Evolutionary conservation across 192 early-diverging fungal species (phyloP).

Genomic region (Umbelopsis ramanniana): DNA sequence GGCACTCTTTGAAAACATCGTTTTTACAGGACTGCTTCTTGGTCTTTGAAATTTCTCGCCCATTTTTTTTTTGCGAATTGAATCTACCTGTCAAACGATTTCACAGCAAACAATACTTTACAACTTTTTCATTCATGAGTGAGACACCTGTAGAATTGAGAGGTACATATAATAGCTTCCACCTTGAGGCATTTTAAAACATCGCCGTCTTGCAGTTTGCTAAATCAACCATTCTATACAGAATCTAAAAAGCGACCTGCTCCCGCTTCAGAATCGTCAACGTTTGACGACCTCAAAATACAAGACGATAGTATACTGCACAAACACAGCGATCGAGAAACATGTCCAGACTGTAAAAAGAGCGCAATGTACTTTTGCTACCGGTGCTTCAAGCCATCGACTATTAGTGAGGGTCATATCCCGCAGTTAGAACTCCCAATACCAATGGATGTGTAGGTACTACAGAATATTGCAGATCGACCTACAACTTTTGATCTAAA

Average conservation of each 20-base stretch:
- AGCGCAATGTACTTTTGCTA: conserved; percentile 76
- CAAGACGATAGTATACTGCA: conserved; percentile 40
- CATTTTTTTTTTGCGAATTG: not conserved
- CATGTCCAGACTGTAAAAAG: conserved; percentile 67
- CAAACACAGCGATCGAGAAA: conserved; percentile 40
- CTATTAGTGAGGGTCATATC: conserved; percentile 47
- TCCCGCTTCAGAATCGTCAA: conserved; percentile 14
- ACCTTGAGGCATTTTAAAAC: too few relatives aligned
- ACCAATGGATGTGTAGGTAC: conserved; percentile 69
- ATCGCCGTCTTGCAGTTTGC: too few relatives aligned
- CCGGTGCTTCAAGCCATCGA: conserved; percentile 63
- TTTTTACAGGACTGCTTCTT: not conserved
- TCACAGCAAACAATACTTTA: not conserved
- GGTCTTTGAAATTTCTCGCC: not conserved
- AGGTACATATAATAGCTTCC: not conserved
- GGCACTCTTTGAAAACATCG: not conserved
- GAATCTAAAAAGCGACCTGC: conserved; percentile 13
- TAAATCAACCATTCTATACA: not conserved
- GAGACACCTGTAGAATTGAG: not conserved
- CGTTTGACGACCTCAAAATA: conserved; percentile 23
- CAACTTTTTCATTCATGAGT: not conserved
- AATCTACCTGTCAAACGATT: not conserved
- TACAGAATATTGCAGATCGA: not conserved
- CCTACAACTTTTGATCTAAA: not conserved
- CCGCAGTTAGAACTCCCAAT: conserved; percentile 74